These are phyloP conservation scores for Exidia glandulosa DNA, from an alignment of 768 basidiomycete genomes.

Conservation along the genomic window DNA sequence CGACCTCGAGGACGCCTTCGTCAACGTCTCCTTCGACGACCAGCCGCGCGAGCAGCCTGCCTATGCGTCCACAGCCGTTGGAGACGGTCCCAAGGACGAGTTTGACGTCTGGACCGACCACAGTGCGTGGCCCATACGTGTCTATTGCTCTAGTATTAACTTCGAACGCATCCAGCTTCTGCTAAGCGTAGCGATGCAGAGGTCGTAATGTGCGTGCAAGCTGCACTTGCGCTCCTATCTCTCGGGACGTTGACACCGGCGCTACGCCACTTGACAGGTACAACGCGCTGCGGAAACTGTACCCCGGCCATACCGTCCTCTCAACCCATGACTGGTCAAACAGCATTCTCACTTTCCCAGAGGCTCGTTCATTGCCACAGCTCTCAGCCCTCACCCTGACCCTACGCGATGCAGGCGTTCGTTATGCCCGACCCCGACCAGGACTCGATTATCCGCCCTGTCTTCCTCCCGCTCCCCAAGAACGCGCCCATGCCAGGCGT, in stretches of 20 bases:
- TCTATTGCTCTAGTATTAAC: background rate
- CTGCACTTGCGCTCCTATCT: background rate
- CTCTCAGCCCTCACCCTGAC: background rate
- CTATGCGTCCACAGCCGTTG: background rate
- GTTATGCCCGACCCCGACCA: background rate
- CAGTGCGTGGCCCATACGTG: constrained; percentile 21
- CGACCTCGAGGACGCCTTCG: constrained; percentile 28
- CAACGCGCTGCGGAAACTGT: constrained; percentile 34
- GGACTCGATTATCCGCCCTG: constrained; percentile 36
- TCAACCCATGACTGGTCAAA: constrained; percentile 35
- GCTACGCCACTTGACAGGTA: constrained; percentile 5
- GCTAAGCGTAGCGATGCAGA: constrained; percentile 36
- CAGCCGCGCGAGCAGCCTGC: constrained; percentile 6
- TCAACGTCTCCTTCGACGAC: constrained; percentile 33
- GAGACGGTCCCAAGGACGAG: constrained; percentile 22
- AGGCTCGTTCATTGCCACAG: background rate
- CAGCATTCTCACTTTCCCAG: constrained; percentile 21
- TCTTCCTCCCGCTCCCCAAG: constrained; percentile 36
- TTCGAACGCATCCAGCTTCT: constrained; percentile 29
- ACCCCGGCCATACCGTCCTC: constrained; percentile 53
- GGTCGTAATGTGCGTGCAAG: constrained; percentile 32
- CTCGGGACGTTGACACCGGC: background rate
- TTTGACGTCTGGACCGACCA: constrained; percentile 43
- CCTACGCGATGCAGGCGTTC: background rate
- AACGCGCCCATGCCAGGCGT: constrained; percentile 36